Evolutionary conservation across 805 yeast species (phyloP).

Genomic region (Cyberlindnera mycetangii): DNA sequence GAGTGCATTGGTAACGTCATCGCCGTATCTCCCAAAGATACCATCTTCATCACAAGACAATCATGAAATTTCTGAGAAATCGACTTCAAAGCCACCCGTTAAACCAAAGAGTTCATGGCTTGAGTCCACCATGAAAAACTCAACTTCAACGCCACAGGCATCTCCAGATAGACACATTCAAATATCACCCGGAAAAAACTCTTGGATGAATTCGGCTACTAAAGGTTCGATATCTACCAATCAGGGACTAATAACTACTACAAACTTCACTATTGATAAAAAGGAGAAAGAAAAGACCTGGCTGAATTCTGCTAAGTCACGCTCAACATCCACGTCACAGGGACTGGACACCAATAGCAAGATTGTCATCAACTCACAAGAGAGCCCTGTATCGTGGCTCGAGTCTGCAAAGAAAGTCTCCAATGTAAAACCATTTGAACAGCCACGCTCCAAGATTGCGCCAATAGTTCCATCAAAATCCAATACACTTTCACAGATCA

Average conservation of each 20-base stretch:
- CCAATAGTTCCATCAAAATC: constrained; percentile 30
- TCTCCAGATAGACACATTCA: constrained; percentile 3
- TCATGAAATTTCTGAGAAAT: neutral
- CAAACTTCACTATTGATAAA: constrained; percentile 7
- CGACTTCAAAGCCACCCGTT: constrained; percentile 11
- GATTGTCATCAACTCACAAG: neutral
- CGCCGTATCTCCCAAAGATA: neutral
- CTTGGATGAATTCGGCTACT: constrained; percentile 16
- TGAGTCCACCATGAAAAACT: constrained; percentile 6
- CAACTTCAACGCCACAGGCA: constrained; percentile 5
- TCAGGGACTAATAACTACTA: constrained; percentile 5
- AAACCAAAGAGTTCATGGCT: constrained; percentile 16
- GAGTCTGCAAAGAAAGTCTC: constrained; percentile 22
- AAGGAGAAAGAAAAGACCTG: constrained; percentile 3
- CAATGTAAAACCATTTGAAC: constrained; percentile 3
- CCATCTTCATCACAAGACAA: neutral
- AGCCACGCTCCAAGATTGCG: constrained; percentile 27
- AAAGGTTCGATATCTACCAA: constrained; percentile 14
- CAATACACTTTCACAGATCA: constrained; percentile 31
- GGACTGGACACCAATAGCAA: constrained; percentile 6
- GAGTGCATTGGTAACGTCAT: neutral
- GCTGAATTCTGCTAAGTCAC: constrained; percentile 11
- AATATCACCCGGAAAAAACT: neutral
- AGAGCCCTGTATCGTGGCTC: constrained; percentile 20
- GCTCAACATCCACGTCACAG: constrained; percentile 6